These are phyloP conservation scores for Vigna nakashimae DNA, from an alignment of 306 rosid genomes.

Conservation along the genomic window DNA sequence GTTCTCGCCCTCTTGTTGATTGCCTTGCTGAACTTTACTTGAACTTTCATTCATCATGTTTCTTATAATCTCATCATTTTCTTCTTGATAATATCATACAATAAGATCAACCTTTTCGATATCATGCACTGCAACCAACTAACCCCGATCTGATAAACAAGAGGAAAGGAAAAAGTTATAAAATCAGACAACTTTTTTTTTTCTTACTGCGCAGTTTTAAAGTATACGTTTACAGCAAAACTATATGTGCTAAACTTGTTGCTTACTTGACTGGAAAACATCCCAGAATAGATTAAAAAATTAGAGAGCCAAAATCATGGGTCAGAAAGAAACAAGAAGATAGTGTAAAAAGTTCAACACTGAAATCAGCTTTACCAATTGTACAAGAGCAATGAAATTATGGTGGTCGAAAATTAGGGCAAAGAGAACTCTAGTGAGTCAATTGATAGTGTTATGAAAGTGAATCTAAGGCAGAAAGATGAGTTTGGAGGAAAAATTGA, in stretches of 20 bases:
- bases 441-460: conserved; percentile 36
- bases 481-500: conserved; percentile 7
- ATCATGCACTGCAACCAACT: not conserved
- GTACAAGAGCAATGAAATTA: not conserved
- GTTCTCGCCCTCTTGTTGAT: conserved; percentile 51
- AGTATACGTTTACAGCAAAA: not conserved
- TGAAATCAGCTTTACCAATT: conserved; percentile 35
- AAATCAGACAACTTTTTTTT: not conserved
- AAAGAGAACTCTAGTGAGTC: conserved; percentile 5
- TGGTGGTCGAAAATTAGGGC: conserved; percentile 46
- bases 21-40: conserved; percentile 49
- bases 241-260: conserved; percentile 8
- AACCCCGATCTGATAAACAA: conserved; percentile 29
- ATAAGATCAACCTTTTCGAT: not conserved
- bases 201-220: not conserved
- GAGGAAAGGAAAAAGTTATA: not conserved
- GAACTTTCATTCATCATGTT: conserved; percentile 61
- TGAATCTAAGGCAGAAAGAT: conserved; percentile 26
- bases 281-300: not conserved
- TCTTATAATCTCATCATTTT: conserved; percentile 4
- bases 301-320: not conserved
- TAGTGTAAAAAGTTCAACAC: conserved; percentile 10
- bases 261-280: not conserved
- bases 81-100: conserved; percentile 6
- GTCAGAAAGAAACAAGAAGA: conserved; percentile 7